Evolutionary conservation across 139 green algal species (phyloP).

Genomic region (Picochlorum sp.): DNA sequence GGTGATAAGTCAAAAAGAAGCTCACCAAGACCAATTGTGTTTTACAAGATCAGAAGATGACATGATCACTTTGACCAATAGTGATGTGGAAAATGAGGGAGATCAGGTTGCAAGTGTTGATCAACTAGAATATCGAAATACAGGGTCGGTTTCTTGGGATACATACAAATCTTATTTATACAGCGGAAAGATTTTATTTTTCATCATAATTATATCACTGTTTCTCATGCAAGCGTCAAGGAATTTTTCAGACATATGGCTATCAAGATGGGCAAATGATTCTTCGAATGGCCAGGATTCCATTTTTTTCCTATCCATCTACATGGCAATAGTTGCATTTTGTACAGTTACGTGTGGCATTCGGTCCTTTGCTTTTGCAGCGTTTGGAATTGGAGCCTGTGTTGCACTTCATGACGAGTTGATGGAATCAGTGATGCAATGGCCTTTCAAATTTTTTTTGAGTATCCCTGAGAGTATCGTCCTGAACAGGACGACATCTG

Average conservation of each 20-base stretch:
- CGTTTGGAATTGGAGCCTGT: conserved; percentile 56
- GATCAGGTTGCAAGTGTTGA: too few relatives aligned
- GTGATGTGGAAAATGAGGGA: too few relatives aligned
- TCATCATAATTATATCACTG: not conserved
- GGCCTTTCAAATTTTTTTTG: conserved; percentile 45
- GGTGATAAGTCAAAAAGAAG: too few relatives aligned
- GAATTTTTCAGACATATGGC: conserved; percentile 65
- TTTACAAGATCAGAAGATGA: too few relatives aligned
- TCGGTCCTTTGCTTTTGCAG: conserved; percentile 72
- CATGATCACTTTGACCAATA: too few relatives aligned
- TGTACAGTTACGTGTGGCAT: conserved; percentile 50
- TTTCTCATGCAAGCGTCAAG: conserved; percentile 63
- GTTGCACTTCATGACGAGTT: conserved; percentile 39
- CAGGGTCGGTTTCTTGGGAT: not conserved
- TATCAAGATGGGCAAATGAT: conserved; percentile 48
- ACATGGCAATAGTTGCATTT: conserved; percentile 27
- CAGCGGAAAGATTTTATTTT: not conserved
- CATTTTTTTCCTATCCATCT: not conserved
- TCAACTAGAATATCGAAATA: too few relatives aligned
- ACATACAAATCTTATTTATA: not conserved
- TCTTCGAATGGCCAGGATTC: not conserved
- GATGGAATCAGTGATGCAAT: conserved; percentile 38
- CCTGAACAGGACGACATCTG: conserved; percentile 77
- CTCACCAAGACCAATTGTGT: too few relatives aligned
- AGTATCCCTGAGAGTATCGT: conserved; percentile 36